Base-by-base conservation (phyloP, 805 yeast genomes). In the Saccharomycopsis schoenii region DNA sequence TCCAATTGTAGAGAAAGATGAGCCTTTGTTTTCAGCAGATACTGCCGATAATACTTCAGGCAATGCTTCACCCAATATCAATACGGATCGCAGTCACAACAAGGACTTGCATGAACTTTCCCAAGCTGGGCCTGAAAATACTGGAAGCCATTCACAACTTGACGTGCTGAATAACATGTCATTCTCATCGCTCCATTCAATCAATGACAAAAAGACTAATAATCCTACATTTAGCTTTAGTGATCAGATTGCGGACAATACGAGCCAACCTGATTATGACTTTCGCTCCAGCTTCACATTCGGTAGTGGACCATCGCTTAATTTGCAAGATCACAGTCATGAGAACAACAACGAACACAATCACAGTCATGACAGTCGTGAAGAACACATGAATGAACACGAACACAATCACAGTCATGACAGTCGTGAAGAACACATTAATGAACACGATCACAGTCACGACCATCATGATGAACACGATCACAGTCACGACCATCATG, bases 381-480 rank as follows among this genome's bases (percentile, higher is more conserved):
- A 29, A 4, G 34, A 29, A 11, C 41, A 37, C 41, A 37, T 2
- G 88, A 85, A 85, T 70, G 91, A 89, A 68, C 58, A 19, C 34
- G 24, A 55, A 12, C 59, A 43, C 17, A 21, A 17, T 43, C 60
- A 47, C 25, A 40, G 10, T n/a, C 55, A 43, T 42, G 17, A 41
- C 39, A 54, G 42, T 29, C 24, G 40, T 14, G 50, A 55, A 24
- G 59, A 51, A 4, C 60, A 57, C 62, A 61, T n/a, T 64, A 29
- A 19, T 65, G 66, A 14, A 47, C 42, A 37, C 43, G 12, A 37
- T 37, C 41, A 37, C 15, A 9, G 15, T 12, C 4, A 37, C 15
- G 10, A 4, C 4, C 63, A 4, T 64, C 25, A 34, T 62, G 66
- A 52, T 62, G 60, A 58, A 61, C 41, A 37, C 41, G 66, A 25